Evolutionary conservation across 1,284 basidiomycete species (phyloP).

Genomic region (Cutaneotrichosporon cavernicola): DNA sequence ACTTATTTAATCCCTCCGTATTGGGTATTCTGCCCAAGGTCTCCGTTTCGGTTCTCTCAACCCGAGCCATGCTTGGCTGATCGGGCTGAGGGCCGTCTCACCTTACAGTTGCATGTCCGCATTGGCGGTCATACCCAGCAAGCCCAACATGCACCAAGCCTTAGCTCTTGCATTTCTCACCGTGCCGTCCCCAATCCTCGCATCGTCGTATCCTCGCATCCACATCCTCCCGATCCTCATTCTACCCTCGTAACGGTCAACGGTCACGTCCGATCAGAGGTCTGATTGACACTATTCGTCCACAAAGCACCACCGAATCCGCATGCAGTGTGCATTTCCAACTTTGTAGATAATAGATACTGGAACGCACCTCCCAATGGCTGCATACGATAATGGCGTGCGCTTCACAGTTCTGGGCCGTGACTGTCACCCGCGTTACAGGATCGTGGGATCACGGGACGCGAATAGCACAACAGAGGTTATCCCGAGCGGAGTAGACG

Average conservation of each 20-base stretch:
- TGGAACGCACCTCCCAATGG: neutral
- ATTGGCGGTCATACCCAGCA: too few relatives aligned
- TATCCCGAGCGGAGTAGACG: too few relatives aligned
- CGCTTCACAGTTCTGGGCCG: neutral
- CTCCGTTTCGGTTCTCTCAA: too few relatives aligned
- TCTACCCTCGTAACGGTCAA: too few relatives aligned
- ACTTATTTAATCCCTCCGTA: neutral
- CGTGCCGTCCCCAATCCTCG: neutral
- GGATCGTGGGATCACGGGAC: too few relatives aligned
- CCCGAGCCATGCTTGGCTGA: too few relatives aligned
- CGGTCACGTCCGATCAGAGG: too few relatives aligned
- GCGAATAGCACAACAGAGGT: neutral
- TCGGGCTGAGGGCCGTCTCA: too few relatives aligned
- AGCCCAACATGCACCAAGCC: too few relatives aligned
- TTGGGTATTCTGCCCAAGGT: neutral
- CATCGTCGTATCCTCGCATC: too few relatives aligned
- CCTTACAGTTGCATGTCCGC: too few relatives aligned
- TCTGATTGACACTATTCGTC: neutral
- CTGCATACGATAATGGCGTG: neutral
- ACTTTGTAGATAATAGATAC: neutral
- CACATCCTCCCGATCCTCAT: too few relatives aligned
- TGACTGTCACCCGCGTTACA: neutral
- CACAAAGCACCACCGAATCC: neutral
- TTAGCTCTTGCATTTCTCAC: neutral
- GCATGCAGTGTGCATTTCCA: neutral